Evolutionary conservation across 108 stramenopile genomes (phyloP).

Genomic region (Cyclotella distinguenda): DNA sequence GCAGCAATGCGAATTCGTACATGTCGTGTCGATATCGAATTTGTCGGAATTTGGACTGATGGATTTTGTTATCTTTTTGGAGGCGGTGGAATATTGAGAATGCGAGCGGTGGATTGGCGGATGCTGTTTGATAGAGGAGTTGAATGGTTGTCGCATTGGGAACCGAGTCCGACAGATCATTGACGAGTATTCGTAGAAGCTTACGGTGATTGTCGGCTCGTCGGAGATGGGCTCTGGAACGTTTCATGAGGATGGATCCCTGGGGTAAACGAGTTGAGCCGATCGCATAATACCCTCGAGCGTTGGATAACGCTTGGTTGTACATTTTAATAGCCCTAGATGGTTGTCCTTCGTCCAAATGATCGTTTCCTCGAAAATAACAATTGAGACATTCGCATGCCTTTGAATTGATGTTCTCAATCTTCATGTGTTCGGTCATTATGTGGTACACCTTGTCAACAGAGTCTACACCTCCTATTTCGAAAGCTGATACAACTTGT

Average conservation of each 20-base stretch:
- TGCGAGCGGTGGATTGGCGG: slow-evolving; percentile 35
- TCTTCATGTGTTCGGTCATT: slow-evolving; percentile 71
- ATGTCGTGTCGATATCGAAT: slow-evolving; percentile 77
- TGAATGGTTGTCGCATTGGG: slow-evolving; percentile 45
- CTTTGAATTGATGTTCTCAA: slow-evolving; percentile 51
- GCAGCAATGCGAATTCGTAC: slow-evolving; percentile 76
- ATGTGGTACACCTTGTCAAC: slow-evolving; percentile 83
- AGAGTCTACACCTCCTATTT: slow-evolving; percentile 72
- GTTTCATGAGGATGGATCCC: slow-evolving; percentile 62
- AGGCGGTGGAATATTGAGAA: slow-evolving; percentile 51
- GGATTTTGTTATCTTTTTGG: slow-evolving; percentile 37
- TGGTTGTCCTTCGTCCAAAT: slow-evolving; percentile 55
- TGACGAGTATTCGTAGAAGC: slow-evolving; percentile 43
- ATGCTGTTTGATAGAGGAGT: slow-evolving; percentile 52
- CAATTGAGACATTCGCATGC: slow-evolving; percentile 73
- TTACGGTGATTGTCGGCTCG: slow-evolving; percentile 59
- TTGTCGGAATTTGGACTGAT: slow-evolving; percentile 56
- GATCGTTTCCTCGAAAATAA: slow-evolving; percentile 75
- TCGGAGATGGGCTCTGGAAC: slow-evolving; percentile 64
- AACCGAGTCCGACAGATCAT: slow-evolving; percentile 50
- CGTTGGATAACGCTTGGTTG: slow-evolving; percentile 54
- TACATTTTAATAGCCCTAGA: slow-evolving; percentile 65
- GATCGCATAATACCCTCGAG: slow-evolving; percentile 1
- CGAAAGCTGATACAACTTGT: slow-evolving; percentile 37
- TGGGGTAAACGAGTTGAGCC: slow-evolving; percentile 39